A percentile compares a stretch with the other conserved stretches of the same genome.
Evolutionary conservation across 2,329 filamentous ascomycete species (phyloP).

Genomic region (Verticillium zaregamsianum): DNA sequence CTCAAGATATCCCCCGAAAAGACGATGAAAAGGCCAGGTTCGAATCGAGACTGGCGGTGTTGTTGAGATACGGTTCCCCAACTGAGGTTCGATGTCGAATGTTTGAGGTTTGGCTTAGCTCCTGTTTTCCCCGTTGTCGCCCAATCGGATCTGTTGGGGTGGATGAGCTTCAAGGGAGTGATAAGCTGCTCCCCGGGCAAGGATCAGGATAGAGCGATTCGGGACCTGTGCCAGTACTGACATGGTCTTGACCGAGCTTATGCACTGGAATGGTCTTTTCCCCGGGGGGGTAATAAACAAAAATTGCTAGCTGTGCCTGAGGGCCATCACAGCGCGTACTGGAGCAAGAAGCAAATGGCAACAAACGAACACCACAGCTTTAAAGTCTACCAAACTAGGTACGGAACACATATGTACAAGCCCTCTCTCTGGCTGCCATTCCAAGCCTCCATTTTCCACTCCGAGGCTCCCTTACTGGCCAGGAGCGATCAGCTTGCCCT

Average conservation of each 20-base stretch:
- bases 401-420: constrained; percentile 16
- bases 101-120: not conserved
- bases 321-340: no score
- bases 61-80: not conserved
- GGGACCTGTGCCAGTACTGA: no score
- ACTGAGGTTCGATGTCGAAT: not conserved
- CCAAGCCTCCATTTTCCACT: constrained; percentile 6
- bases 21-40: not conserved
- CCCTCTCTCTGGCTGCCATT: constrained; percentile 11
- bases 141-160: not conserved
- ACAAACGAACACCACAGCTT: constrained; percentile 5
- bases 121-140: not conserved
- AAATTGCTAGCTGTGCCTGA: no score
- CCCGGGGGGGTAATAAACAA: no score
- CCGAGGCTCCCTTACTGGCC: constrained; percentile 63
- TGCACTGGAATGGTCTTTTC: no score
- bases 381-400: constrained; percentile 13
- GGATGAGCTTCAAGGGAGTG: not conserved
- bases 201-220: not conserved
- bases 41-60: not conserved
- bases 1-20: not conserved
- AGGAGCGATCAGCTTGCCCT: constrained; percentile 82
- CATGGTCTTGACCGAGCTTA: no score
- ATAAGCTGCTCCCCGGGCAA: not conserved
- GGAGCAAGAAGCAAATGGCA: constrained; percentile 8